Percentiles rank a stretch among this genome's conserved stretches.
Evolutionary conservation across 345 rosid species (phyloP).

Genomic region (Anastatica hierochuntica): DNA sequence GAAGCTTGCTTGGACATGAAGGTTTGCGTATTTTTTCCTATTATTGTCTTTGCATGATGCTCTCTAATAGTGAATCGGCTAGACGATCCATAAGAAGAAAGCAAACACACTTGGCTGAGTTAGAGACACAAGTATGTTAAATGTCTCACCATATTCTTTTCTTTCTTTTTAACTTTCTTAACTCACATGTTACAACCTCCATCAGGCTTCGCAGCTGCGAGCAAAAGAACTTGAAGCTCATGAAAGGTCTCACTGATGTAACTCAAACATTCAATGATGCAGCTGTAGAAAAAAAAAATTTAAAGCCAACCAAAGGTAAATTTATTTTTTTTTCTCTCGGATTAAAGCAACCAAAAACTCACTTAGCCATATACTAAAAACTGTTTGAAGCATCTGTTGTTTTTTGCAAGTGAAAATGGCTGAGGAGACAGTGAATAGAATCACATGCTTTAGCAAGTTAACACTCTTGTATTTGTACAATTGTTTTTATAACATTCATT

Average conservation of each 20-base stretch:
- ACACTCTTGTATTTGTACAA: too few species aligned
- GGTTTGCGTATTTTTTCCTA: too few species aligned
- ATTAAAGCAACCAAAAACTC: too few species aligned
- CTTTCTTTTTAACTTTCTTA: too few species aligned
- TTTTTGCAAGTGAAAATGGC: constrained; percentile 91
- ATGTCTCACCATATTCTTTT: not conserved
- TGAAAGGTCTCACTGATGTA: constrained; percentile 57
- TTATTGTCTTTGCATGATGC: constrained; percentile 53
- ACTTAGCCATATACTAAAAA: too few species aligned
- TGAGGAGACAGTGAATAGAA: constrained; percentile 73
- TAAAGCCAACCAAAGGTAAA: constrained; percentile 85
- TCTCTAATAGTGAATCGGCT: constrained; percentile 93
- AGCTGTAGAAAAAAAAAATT: constrained; percentile 77
- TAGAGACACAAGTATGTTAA: constrained; percentile 68
- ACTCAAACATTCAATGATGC: constrained; percentile 69
- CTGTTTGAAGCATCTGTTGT: not conserved
- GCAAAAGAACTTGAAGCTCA: too few species aligned
- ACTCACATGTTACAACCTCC: too few species aligned
- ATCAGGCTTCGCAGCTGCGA: too few species aligned
- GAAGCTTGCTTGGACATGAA: not conserved
- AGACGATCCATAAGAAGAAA: constrained; percentile 93
- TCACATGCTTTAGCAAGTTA: constrained; percentile 65
- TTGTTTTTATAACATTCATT: too few species aligned
- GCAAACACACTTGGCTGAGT: constrained; percentile 81
- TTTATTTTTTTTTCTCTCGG: constrained; percentile 50